A percentile compares a stretch with the other conserved stretches of the same genome.
These are phyloP conservation scores for Sparassis latifolia DNA, from an alignment of 1,284 basidiomycete genomes.

Conservation along the genomic window DNA sequence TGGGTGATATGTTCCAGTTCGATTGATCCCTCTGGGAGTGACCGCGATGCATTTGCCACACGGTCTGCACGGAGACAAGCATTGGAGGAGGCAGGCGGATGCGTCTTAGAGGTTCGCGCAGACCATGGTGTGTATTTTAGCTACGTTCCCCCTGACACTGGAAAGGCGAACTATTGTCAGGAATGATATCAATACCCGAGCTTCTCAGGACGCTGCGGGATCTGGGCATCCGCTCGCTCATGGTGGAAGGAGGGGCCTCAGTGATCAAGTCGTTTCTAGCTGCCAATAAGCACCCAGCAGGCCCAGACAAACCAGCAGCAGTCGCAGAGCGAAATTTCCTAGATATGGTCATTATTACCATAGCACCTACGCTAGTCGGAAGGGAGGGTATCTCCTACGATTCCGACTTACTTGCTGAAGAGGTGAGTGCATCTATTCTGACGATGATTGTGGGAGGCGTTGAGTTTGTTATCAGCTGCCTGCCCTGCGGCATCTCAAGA, in stretches of 20 bases:
- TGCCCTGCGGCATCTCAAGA: slow-evolving; percentile 22
- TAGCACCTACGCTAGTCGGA: slow-evolving; percentile 79
- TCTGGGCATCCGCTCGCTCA: slow-evolving; percentile 66
- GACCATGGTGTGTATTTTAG: slow-evolving; percentile 8
- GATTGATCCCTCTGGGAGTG: background rate
- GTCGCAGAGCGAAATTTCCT: slow-evolving; percentile 31
- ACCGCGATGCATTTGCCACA: slow-evolving; percentile 3
- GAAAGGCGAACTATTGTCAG: slow-evolving; percentile 21
- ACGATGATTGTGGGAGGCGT: slow-evolving; percentile 1
- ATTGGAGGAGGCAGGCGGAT: slow-evolving; percentile 46
- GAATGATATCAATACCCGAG: slow-evolving; percentile 39
- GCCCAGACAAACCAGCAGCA: background rate
- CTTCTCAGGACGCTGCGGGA: slow-evolving; percentile 48
- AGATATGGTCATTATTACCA: slow-evolving; percentile 75
- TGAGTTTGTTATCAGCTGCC: slow-evolving; percentile 15
- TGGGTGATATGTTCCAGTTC: slow-evolving; percentile 57
- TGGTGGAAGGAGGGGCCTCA: slow-evolving; percentile 92
- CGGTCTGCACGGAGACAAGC: slow-evolving; percentile 34
- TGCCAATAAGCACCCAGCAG: background rate
- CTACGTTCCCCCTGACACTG: background rate
- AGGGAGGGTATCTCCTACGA: slow-evolving; percentile 60
- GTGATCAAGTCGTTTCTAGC: slow-evolving; percentile 78
- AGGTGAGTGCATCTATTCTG: slow-evolving; percentile 11
- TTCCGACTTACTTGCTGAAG: slow-evolving; percentile 12
- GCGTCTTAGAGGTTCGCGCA: slow-evolving; percentile 37